These are phyloP conservation scores for Corymbia citriodora DNA, from an alignment of 441 rosid species.

Conservation along the genomic window DNA sequence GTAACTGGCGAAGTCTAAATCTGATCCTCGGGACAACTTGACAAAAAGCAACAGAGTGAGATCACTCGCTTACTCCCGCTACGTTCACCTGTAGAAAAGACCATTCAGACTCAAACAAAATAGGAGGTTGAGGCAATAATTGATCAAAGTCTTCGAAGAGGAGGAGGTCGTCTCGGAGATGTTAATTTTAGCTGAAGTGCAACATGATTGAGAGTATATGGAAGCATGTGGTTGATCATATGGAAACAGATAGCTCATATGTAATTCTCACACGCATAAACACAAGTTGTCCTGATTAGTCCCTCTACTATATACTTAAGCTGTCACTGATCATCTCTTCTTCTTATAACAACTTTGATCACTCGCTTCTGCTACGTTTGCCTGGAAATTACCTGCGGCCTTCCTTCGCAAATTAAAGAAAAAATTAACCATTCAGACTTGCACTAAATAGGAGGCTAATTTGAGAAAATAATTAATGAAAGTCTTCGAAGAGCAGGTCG, in stretches of 20 bases:
- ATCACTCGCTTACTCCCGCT: neutral
- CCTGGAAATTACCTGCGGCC: neutral
- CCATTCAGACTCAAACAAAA: too few species aligned
- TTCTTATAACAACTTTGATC: neutral
- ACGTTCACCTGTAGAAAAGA: neutral
- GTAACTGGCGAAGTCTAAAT: neutral
- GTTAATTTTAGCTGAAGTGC: too few species aligned
- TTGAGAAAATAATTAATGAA: too few species aligned
- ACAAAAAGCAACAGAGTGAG: neutral
- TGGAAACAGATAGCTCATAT: neutral
- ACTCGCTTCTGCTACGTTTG: neutral
- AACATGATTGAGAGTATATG: too few species aligned
- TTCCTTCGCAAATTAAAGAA: neutral
- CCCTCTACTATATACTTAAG: neutral
- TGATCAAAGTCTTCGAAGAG: too few species aligned
- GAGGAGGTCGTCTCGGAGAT: too few species aligned
- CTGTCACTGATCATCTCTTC: neutral
- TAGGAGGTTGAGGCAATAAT: too few species aligned
- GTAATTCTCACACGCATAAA: neutral
- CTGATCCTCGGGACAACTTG: neutral
- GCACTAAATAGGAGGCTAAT: neutral
- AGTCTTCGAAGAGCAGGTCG: neutral
- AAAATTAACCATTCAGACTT: neutral
- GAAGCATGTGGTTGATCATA: neutral
- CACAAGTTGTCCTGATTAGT: neutral